Base-by-base conservation (phyloP, 2,329 filamentous ascomycete species). In the Claviceps quebecensis region DNA sequence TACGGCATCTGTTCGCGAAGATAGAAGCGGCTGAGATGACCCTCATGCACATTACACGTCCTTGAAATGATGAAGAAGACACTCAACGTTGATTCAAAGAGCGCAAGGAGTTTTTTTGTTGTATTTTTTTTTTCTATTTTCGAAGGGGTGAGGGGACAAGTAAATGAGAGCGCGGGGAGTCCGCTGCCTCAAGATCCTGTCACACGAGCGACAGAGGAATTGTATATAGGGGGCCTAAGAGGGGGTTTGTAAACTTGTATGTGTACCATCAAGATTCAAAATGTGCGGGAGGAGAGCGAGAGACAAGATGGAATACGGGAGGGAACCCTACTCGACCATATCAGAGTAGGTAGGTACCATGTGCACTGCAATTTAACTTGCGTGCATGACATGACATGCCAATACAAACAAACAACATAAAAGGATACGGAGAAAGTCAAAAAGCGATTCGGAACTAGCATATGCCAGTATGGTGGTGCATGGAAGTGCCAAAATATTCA, bases 1-100 rank as follows among this genome's bases (percentile, higher is more conserved):
- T 93, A 66, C 83, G 81, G 56, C 80, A 84, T 37, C 74, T 94
- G 23, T 90, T 89, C 58, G 74, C 77, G 46, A 81, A 77, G 50
- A 61, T 88, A 47, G 65, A 67, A 41, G 56, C 67, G 45, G 47
- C 53, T 40, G 53, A 54, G 23, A 45, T 48, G 13, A 38, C 40
- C 29, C 41, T 54, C 3, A 38, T 34, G 40, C 47, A 49, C 22
- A 19, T 26, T 4, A 29, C 14, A 45, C 14, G 34, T 9, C 11
- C n/a, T 11, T 45, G 38, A 16, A 36, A 17, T 8, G 4, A 11
- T 26, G 3, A 17, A 5, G 3, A 17, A 5, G 11, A 47, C 9
- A n/a, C 22, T 8, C 13, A 22, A 38, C 17, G 11, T 5, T 16
- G 13, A 9, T 16, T 5, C 13, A 11, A 34, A 34, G 29, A 34